Percentiles rank a stretch among this genome's conserved stretches.
These are phyloP conservation scores for Colletotrichum coccodes DNA, from an alignment of 2,329 filamentous ascomycete species.

Conservation along the genomic window DNA sequence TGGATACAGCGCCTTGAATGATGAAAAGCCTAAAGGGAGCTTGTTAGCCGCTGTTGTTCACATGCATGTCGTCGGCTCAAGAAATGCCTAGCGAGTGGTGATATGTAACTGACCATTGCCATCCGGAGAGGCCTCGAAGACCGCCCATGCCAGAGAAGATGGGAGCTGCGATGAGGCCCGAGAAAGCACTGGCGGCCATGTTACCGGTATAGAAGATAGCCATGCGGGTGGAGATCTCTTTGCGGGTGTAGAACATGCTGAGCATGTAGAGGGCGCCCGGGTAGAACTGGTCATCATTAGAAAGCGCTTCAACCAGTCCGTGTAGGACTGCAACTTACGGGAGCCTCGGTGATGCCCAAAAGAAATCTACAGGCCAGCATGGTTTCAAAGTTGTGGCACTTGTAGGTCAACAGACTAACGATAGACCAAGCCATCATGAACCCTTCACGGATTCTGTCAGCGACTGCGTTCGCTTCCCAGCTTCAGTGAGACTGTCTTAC, in stretches of 20 bases:
- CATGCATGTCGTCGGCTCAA: too few species aligned
- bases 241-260: conserved; percentile 33
- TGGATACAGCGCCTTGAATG: conserved; percentile 50
- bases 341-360: conserved; percentile 33
- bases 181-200: conserved; percentile 55
- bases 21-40: conserved; percentile 47
- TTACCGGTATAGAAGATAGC: conserved; percentile 56
- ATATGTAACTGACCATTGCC: conserved; percentile 49
- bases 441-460: not conserved
- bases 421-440: conserved; percentile 33
- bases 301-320: fast-evolving
- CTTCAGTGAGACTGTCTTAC: not conserved
- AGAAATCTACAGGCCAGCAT: conserved; percentile 34
- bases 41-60: not conserved
- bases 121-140: conserved; percentile 47
- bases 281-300: conserved; percentile 23
- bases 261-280: conserved; percentile 34
- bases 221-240: conserved; percentile 43
- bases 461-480: not conserved
- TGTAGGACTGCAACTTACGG: not conserved
- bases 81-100: not conserved
- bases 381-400: conserved; percentile 22
- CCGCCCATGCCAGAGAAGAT: conserved; percentile 54
- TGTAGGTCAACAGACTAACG: conserved; percentile 33
- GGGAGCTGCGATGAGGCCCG: conserved; percentile 54